phyloP scores from a whole-genome alignment of 1,284 basidiomycete genomes.

The Anthracocystis panici-leucophaei region DNA sequence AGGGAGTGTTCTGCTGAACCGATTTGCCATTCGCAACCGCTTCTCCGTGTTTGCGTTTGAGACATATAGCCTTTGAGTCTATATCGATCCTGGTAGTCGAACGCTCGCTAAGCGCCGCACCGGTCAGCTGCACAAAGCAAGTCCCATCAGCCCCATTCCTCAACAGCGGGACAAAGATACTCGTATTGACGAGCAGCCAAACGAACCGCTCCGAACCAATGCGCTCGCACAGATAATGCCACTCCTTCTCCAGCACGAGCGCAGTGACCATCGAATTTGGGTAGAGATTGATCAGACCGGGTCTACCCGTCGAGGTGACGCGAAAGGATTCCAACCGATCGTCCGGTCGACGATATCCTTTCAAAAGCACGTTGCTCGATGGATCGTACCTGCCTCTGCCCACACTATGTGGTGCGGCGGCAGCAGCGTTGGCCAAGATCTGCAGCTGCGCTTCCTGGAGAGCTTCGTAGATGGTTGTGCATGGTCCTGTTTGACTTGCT shows the following conservation, averaged over 20 bases:
- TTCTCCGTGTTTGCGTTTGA: conserved; percentile 24
- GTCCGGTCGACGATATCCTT: conserved; percentile 77
- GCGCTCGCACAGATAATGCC: conserved; percentile 77
- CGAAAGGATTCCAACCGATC: conserved; percentile 20
- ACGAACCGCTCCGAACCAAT: conserved; percentile 79
- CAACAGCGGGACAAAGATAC: conserved; percentile 79
- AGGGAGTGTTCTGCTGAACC: not conserved
- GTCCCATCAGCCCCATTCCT: conserved; percentile 72
- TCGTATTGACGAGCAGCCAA: conserved; percentile 79
- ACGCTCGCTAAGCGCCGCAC: conserved; percentile 75
- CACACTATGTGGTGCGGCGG: not conserved
- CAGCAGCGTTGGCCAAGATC: conserved; percentile 23
- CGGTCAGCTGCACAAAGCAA: conserved; percentile 84
- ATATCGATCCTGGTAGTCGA: not conserved
- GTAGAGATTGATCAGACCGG: conserved; percentile 75
- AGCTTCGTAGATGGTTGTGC: conserved; percentile 28
- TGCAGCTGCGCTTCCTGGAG: conserved; percentile 45
- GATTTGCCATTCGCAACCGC: not conserved
- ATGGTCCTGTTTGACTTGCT: not conserved
- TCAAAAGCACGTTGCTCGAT: conserved; percentile 74
- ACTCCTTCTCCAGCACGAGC: conserved; percentile 75
- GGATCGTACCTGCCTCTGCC: conserved; percentile 4
- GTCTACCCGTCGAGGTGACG: conserved; percentile 20
- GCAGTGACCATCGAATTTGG: conserved; percentile 81
- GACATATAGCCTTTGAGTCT: not conserved